Conservation (phyloP, 768 basidiomycete species). For the Auriscalpium vulgare region DNA sequence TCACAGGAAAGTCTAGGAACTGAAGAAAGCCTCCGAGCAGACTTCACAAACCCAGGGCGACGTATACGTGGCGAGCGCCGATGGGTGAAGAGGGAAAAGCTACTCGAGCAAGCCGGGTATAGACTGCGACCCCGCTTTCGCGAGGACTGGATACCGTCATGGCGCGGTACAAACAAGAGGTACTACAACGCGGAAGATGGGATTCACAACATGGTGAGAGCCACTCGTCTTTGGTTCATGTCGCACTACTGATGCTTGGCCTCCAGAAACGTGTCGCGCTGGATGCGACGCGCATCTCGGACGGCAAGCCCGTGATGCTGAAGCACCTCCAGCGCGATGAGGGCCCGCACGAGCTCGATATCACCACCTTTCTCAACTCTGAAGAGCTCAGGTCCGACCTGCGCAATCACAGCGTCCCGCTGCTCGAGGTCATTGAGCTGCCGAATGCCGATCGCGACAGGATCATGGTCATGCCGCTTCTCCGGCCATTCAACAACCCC, state of each 20-base stretch:
- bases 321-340: no score
- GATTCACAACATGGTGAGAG: constrained; percentile 1
- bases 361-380: constrained; percentile 3
- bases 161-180: not conserved
- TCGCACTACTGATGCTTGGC: not conserved
- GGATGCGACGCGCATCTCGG: no score
- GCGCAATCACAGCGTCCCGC: constrained; percentile 17
- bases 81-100: constrained; percentile 5
- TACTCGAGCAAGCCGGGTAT: constrained; percentile 1
- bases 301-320: no score
- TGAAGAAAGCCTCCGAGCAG: no score
- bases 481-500: constrained; percentile 14
- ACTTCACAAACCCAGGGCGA: no score
- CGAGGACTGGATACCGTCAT: constrained; percentile 8
- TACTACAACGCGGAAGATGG: constrained; percentile 5
- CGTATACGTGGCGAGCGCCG: constrained; percentile 3
- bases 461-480: constrained; percentile 17
- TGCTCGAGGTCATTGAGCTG: constrained; percentile 13
- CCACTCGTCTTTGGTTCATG: not conserved
- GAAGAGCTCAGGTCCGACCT: constrained; percentile 5
- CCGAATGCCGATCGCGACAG: constrained; percentile 8
- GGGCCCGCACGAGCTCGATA: constrained; percentile 5
- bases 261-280: no score
- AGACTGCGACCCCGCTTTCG: constrained; percentile 7
- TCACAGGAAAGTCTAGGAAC: no score